Evolutionary conservation across 73 alveolate species (phyloP).

Genomic region (Uronychia setigera): DNA sequence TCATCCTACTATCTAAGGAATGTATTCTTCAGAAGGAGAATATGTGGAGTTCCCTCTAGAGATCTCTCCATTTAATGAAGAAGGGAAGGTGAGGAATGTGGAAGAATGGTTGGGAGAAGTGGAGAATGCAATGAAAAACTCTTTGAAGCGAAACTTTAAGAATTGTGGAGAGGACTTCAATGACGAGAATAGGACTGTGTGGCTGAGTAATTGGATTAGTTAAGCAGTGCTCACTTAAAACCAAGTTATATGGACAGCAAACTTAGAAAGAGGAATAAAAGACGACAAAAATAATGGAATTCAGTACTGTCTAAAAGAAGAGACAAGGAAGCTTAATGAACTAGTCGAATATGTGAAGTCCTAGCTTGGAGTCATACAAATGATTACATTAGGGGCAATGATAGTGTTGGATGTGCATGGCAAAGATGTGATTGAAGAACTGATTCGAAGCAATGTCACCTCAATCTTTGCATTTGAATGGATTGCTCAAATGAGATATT

Average conservation of each 20-base stretch:
- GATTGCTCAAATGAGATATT: conserved; percentile 70
- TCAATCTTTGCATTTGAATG: conserved; percentile 69
- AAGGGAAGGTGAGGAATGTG: conserved; percentile 67
- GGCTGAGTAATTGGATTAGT: conserved; percentile 53
- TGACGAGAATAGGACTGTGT: conserved; percentile 20
- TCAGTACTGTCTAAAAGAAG: conserved; percentile 20
- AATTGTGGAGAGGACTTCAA: conserved; percentile 34
- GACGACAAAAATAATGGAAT: neutral
- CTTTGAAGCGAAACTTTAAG: conserved; percentile 32
- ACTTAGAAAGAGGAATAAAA: conserved; percentile 35
- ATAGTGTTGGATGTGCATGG: conserved; percentile 86
- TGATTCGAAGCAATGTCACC: conserved; percentile 36
- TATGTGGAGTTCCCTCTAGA: conserved; percentile 65
- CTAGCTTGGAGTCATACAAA: conserved; percentile 17
- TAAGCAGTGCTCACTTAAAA: conserved; percentile 52
- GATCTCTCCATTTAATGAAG: conserved; percentile 73
- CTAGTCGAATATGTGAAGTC: conserved; percentile 57
- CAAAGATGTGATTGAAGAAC: conserved; percentile 75
- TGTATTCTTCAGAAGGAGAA: conserved; percentile 82
- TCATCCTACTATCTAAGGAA: conserved; percentile 45
- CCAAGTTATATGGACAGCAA: conserved; percentile 59
- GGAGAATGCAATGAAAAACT: conserved; percentile 52
- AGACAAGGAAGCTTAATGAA: conserved; percentile 37
- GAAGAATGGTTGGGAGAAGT: conserved; percentile 72
- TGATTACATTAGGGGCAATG: conserved; percentile 74